These are phyloP conservation scores for Scedosporium aurantiacum DNA, from an alignment of 2,329 filamentous ascomycete species.

Conservation along the genomic window DNA sequence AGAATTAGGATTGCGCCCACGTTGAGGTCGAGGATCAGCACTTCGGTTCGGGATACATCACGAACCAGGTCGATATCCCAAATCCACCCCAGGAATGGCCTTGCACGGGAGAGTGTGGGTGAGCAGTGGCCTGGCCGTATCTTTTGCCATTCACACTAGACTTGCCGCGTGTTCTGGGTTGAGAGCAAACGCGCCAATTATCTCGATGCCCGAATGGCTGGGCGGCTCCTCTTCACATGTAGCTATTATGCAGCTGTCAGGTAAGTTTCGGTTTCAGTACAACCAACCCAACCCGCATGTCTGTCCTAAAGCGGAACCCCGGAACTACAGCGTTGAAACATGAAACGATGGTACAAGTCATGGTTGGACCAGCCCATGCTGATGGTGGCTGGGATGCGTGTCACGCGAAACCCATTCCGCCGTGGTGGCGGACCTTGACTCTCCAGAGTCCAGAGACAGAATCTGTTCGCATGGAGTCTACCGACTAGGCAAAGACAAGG, in stretches of 20 bases:
- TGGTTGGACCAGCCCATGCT: not conserved
- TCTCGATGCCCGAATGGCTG: not conserved
- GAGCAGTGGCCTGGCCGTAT: no score
- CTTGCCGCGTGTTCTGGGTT: not conserved
- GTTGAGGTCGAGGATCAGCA: no score
- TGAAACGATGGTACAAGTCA: not conserved
- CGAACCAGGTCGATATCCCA: no score
- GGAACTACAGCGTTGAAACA: not conserved
- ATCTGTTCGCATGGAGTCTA: not conserved
- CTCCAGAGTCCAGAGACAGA: not conserved
- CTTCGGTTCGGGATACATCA: no score
- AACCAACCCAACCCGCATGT: constrained; percentile 4
- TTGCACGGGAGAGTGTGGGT: no score
- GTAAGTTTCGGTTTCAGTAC: constrained; percentile 5
- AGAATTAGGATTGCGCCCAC: no score
- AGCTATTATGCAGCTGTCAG: not conserved
- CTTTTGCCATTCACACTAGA: not conserved
- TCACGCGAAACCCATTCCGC: not conserved
- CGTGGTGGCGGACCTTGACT: not conserved
- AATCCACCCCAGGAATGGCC: no score
- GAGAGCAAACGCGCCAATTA: not conserved
- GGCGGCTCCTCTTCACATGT: not conserved
- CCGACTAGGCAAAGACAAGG: no score
- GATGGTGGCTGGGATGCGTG: not conserved
- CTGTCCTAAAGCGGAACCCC: not conserved